These are phyloP conservation scores for Volvox carteri DNA, from an alignment of 163 green algal species.

Conservation along the genomic window DNA sequence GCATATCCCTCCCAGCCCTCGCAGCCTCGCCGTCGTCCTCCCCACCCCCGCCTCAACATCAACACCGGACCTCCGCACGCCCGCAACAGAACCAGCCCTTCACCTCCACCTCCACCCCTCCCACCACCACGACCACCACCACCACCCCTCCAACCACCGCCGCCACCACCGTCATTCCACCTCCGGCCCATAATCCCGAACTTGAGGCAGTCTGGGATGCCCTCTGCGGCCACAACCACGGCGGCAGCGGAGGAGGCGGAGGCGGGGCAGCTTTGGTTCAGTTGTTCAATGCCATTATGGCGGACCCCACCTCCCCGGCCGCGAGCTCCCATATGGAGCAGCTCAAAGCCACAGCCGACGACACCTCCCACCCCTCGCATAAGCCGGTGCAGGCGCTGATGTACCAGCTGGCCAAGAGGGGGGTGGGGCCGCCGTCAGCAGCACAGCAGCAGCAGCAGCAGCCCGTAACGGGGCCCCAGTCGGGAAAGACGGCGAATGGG, in stretches of 20 bases:
- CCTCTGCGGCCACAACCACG: neutral
- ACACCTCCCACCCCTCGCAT: neutral
- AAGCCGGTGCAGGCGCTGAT: neutral
- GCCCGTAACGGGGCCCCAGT: neutral
- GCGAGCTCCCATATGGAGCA: neutral
- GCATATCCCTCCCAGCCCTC: neutral
- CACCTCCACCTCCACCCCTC: no score
- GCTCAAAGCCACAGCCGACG: neutral
- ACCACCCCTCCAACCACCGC: no score
- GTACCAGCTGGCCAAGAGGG: conserved; percentile 33
- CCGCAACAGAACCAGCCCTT: conserved; percentile 6
- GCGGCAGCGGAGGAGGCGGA: no score
- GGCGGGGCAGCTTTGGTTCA: neutral
- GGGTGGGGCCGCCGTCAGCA: neutral
- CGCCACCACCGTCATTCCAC: neutral
- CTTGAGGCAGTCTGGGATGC: neutral
- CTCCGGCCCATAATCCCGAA: neutral
- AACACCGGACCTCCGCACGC: no score
- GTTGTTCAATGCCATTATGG: neutral
- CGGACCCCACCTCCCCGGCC: neutral
- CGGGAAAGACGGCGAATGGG: neutral
- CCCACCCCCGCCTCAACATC: neutral
- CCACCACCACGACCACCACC: no score
- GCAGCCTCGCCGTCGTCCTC: neutral
- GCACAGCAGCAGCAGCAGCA: neutral